phyloP scores from a whole-genome alignment of 441 rosid species.

The Capsella rubella region DNA sequence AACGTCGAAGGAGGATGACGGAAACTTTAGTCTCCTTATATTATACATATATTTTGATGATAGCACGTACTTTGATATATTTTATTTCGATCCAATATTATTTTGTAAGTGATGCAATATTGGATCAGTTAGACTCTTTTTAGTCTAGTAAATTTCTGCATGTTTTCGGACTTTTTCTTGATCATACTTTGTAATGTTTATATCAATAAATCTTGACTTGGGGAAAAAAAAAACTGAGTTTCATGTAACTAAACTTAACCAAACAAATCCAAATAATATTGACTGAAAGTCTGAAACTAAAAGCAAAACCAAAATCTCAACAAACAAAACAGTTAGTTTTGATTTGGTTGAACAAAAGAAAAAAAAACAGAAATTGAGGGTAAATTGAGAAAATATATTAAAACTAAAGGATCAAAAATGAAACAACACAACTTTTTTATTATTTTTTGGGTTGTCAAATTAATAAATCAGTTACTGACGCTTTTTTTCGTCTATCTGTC shows the following conservation, averaged over 20 bases:
- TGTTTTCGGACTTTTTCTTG: no score
- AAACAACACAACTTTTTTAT: no score
- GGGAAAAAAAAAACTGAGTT: not conserved
- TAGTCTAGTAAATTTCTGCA: no score
- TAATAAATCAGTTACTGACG: conserved; percentile 21
- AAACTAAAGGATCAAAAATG: conserved; percentile 12
- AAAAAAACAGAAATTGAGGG: not conserved
- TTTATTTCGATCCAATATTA: no score
- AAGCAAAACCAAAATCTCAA: not conserved
- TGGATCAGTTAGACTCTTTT: no score
- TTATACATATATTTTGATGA: no score
- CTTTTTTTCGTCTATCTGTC: conserved; percentile 24
- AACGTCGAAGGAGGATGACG: no score
- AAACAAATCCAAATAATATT: not conserved
- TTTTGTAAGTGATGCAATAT: no score
- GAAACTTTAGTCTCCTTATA: no score
- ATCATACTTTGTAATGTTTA: no score
- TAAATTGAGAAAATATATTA: not conserved
- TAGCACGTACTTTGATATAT: no score
- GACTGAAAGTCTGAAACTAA: not conserved
- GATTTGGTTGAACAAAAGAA: not conserved
- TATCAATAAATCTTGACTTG: no score
- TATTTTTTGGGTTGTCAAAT: not conserved
- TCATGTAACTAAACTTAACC: not conserved
- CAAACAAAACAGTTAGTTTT: not conserved